phyloP scores from a whole-genome alignment of 176 grass and related monocot species.

The Aegilops longissima region DNA sequence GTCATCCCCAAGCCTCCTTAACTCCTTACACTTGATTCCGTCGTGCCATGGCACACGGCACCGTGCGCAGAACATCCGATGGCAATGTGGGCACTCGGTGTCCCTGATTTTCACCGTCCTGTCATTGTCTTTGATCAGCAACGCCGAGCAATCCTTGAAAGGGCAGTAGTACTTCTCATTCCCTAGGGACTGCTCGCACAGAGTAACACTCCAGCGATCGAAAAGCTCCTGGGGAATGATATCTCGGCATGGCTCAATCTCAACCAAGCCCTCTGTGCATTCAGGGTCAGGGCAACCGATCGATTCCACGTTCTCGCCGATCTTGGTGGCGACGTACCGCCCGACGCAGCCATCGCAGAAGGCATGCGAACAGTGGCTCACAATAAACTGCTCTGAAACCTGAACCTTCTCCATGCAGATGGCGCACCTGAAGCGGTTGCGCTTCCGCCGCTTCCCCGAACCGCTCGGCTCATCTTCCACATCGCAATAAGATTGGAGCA shows the following conservation, averaged over 20 bases:
- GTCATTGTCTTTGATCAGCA: constrained; percentile 40
- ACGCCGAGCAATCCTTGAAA: constrained; percentile 66
- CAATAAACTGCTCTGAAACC: constrained; percentile 19
- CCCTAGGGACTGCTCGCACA: constrained; percentile 60
- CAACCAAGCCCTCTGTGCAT: constrained; percentile 36
- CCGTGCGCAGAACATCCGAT: constrained; percentile 51
- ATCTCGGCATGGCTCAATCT: constrained; percentile 38
- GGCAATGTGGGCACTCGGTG: constrained; percentile 70
- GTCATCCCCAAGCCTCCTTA: constrained; percentile 30
- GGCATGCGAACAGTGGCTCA: constrained; percentile 38
- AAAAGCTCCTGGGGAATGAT: constrained; percentile 52
- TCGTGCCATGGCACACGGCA: constrained; percentile 73
- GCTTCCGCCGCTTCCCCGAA: neutral
- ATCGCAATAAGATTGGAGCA: neutral
- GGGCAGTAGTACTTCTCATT: constrained; percentile 73
- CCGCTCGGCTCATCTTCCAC: neutral
- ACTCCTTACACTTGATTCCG: constrained; percentile 56
- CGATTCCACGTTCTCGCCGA: constrained; percentile 29
- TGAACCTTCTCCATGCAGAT: constrained; percentile 58
- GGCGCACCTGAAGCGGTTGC: constrained; percentile 42
- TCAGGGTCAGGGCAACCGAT: constrained; percentile 57
- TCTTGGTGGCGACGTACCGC: constrained; percentile 35
- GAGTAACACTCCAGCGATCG: constrained; percentile 44
- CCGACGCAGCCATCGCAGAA: constrained; percentile 54
- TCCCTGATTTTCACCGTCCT: neutral